phyloP scores from a whole-genome alignment of 2,329 filamentous ascomycete species.

The Ophiostoma australiae region DNA sequence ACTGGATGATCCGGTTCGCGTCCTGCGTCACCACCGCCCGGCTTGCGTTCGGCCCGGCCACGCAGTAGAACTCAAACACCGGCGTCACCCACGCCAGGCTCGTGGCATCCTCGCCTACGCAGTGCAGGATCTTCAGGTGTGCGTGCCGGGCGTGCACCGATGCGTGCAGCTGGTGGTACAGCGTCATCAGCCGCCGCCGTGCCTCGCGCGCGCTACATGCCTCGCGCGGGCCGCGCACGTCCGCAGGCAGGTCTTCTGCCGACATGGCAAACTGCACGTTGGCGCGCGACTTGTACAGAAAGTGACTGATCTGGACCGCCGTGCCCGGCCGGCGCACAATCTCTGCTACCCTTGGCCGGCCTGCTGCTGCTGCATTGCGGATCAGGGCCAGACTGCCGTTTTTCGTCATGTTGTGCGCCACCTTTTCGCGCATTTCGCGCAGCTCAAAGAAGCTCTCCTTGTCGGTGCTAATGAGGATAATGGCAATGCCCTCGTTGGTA shows the following conservation, averaged over 20 bases:
- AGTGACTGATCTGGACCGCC: constrained; percentile 69
- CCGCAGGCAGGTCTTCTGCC: constrained; percentile 57
- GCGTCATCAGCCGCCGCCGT: constrained; percentile 68
- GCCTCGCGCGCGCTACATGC: constrained; percentile 42
- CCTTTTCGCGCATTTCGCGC: constrained; percentile 63
- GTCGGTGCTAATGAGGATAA: constrained; percentile 86
- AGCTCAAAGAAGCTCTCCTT: constrained; percentile 92
- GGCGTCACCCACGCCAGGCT: constrained; percentile 88
- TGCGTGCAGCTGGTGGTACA: constrained; percentile 81
- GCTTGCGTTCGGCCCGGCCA: constrained; percentile 71
- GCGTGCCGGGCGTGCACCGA: constrained; percentile 79
- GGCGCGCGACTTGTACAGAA: constrained; percentile 87
- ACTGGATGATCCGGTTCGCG: constrained; percentile 84
- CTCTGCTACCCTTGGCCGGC: constrained; percentile 66
- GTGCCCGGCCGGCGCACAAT: constrained; percentile 63
- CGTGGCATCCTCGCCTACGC: constrained; percentile 66
- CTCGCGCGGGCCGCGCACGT: constrained; percentile 37
- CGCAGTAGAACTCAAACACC: constrained; percentile 87
- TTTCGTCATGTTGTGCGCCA: constrained; percentile 64
- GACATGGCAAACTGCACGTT: constrained; percentile 98
- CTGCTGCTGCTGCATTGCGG: constrained; percentile 61
- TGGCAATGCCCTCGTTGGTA: constrained; percentile 70
- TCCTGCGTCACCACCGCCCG: constrained; percentile 69
- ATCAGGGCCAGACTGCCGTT: constrained; percentile 73
- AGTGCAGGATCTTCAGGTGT: constrained; percentile 81